These are phyloP conservation scores for Ajuga reptans DNA, from an alignment of 305 asterid species.

Conservation along the genomic window DNA sequence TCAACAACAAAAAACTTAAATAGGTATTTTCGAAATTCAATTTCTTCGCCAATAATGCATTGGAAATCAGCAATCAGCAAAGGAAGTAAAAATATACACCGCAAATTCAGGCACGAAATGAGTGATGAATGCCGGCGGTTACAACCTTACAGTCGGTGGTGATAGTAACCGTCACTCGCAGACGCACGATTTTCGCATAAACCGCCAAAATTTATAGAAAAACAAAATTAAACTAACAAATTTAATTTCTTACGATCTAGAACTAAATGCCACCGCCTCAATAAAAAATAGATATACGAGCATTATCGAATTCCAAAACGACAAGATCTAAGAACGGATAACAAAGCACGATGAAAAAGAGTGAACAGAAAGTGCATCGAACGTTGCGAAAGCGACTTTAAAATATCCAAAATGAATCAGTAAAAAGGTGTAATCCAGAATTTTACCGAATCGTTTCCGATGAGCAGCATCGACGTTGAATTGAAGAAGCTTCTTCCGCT, in stretches of 20 bases:
- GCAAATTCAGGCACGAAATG: conserved; percentile 17
- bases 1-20: not conserved
- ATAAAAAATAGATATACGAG: not conserved
- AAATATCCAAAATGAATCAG: conserved; percentile 9
- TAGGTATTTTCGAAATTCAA: not conserved
- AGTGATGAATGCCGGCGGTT: conserved; percentile 31
- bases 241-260: not conserved
- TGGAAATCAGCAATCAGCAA: not conserved
- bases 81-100: not conserved
- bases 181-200: conserved; percentile 25
- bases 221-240: not conserved
- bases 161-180: conserved; percentile 21
- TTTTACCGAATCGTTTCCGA: conserved; percentile 27
- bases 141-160: not conserved
- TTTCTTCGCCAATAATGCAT: not conserved
- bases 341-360: conserved; percentile 8
- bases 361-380: conserved; percentile 15
- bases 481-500: conserved; percentile 16
- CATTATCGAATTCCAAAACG: conserved; percentile 22
- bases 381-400: conserved; percentile 22
- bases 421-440: conserved; percentile 23
- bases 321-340: conserved; percentile 26
- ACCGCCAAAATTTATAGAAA: conserved; percentile 15
- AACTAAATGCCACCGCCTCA: not conserved
- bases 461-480: conserved; percentile 22